Base-by-base conservation (phyloP, 257 asterid genomes). In the Nicotiana benthamiana region DNA sequence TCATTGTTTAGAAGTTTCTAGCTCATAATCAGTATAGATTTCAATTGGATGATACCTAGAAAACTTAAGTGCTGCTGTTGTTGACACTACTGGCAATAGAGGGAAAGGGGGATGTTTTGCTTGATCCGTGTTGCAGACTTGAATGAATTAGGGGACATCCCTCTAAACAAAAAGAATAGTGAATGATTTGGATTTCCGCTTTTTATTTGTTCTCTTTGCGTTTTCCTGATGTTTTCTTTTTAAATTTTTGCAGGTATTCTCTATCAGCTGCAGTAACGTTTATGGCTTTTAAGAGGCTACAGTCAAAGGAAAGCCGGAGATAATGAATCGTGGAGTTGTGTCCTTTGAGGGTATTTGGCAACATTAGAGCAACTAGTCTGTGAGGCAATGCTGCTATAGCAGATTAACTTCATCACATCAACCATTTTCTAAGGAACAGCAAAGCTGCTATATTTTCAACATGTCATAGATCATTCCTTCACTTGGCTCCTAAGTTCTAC, bases 241-340 rank as follows among this genome's bases (percentile, higher is more conserved):
- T 80, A 26, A 4, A 80, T 43, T 70, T 78, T 66, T 83, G 90
- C 84, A 11, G 98, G 99, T 94, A 96, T 85, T 87, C 99, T 78
- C 89, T 96, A 48, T 96, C 98, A n/a, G 97, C 94, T 64, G 98
- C 99, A 51, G 97, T 96, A 61, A 91, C 97, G 15, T 91, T 86
- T 86, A 94, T 96, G 98, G 99, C 99, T 78, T 81, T 86, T 79
- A 91, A 90, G 88, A 93, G 97, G 85, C 89, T 96, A 36, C 89
- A 90, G 80, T 91, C 90, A 3, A 86, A 83, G 86, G 87, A 84
- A 88, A 89, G 79, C 81, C 82, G 86, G 85, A 83, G 90, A 85
- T 92, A 86, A 88, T 26, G 46, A 20, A 24, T 76, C 75, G 51
- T 46, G 22, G 60, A 46, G 24, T 36, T 24, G 13, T 16, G 6